Percentiles rank a stretch among this genome's conserved stretches.
Evolutionary conservation across 768 basidiomycete genomes (phyloP).

Genomic region (Tulasnella calospora): DNA sequence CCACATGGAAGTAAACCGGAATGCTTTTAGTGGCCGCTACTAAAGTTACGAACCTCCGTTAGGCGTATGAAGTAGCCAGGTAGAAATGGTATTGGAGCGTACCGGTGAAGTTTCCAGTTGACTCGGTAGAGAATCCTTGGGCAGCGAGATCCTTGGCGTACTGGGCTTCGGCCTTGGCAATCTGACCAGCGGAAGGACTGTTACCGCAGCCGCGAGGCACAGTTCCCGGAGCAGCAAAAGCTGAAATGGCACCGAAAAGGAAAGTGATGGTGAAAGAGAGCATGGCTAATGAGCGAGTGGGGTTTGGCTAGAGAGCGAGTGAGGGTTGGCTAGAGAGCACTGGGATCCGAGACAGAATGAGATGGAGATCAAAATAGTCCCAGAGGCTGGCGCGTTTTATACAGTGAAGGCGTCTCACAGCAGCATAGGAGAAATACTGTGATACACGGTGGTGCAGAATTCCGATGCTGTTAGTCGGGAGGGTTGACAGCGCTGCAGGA

Average conservation of each 20-base stretch:
- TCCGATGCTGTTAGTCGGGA: background rate
- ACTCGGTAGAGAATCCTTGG: background rate
- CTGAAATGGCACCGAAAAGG: background rate
- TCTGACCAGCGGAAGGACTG: background rate
- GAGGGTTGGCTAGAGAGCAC: background rate
- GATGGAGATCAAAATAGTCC: background rate
- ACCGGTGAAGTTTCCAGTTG: background rate
- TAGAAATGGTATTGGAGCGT: background rate
- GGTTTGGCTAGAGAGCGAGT: too few species aligned
- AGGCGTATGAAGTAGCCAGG: too few species aligned
- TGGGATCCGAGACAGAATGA: background rate
- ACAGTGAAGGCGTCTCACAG: background rate
- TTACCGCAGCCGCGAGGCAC: background rate
- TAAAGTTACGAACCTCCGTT: too few species aligned
- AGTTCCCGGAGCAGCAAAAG: conserved; percentile 7
- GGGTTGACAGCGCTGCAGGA: background rate
- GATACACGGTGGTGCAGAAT: background rate
- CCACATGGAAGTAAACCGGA: conserved; percentile 7
- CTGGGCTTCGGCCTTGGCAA: conserved; percentile 19
- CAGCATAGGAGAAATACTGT: background rate
- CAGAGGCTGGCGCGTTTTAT: background rate
- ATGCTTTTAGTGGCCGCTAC: background rate
- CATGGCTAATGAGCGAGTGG: background rate
- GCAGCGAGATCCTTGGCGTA: background rate
- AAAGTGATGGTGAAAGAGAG: background rate